phyloP scores from a whole-genome alignment of 192 early-diverging fungal genomes.

The Gamsiella multidivaricata region DNA sequence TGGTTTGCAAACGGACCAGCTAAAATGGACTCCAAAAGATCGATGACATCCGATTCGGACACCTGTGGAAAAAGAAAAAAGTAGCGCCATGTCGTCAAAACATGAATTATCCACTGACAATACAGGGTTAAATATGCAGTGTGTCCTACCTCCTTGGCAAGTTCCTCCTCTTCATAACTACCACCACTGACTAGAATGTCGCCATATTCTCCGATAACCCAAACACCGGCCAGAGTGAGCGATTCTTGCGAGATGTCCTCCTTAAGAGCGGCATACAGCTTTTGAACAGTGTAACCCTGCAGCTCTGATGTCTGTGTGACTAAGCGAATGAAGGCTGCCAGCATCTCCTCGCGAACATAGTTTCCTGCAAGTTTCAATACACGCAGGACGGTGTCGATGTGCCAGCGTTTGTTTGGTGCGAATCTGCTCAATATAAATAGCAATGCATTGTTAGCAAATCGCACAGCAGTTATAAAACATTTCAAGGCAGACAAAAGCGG shows the following conservation, averaged over 20 bases:
- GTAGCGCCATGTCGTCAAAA: too few species aligned
- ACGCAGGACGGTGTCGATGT: constrained; percentile 93
- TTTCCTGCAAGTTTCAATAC: constrained; percentile 83
- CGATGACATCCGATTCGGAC: constrained; percentile 79
- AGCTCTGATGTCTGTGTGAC: constrained; percentile 81
- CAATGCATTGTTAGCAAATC: background rate
- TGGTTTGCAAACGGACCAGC: constrained; percentile 84
- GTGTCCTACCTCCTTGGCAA: constrained; percentile 59
- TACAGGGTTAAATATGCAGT: background rate
- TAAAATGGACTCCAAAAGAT: constrained; percentile 79
- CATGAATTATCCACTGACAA: background rate
- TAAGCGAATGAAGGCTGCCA: constrained; percentile 90
- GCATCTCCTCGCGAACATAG: constrained; percentile 78
- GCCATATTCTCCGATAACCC: constrained; percentile 98
- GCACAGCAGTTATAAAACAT: background rate
- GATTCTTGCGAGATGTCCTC: constrained; percentile 84
- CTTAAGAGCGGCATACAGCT: constrained; percentile 87
- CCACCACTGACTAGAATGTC: constrained; percentile 84
- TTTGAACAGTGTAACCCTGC: constrained; percentile 92
- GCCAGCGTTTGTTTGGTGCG: constrained; percentile 96
- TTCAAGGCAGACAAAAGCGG: too few species aligned
- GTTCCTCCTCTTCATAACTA: constrained; percentile 76
- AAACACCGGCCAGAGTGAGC: constrained; percentile 87
- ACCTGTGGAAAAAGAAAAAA: constrained; percentile 48
- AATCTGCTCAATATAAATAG: constrained; percentile 59